phyloP scores from a whole-genome alignment of 164 flowering plant genomes.

The Stephania cephalantha region DNA sequence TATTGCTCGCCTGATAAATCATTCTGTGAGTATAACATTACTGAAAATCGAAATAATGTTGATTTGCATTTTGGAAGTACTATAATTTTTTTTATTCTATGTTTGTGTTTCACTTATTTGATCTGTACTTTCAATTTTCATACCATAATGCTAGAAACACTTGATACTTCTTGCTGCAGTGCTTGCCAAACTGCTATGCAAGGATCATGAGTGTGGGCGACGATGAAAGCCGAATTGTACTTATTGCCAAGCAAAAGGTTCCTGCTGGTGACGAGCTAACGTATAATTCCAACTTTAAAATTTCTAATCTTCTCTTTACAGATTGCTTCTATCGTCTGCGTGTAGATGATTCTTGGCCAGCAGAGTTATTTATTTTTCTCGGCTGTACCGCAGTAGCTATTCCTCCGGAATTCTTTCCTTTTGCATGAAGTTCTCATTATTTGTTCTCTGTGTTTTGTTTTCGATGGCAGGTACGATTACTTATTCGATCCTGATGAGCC shows the following conservation, averaged over 20 bases:
- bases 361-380: background rate
- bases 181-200: slow-evolving; percentile 96
- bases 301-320: slow-evolving; percentile 14
- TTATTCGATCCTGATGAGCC: slow-evolving; percentile 74
- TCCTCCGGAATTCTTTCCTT: too few species aligned
- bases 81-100: background rate
- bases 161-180: slow-evolving; percentile 39
- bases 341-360: background rate
- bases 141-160: background rate
- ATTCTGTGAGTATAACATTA: slow-evolving; percentile 53
- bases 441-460: background rate
- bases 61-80: background rate
- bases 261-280: slow-evolving; percentile 88
- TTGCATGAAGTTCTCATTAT: background rate
- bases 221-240: slow-evolving; percentile 78
- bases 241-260: slow-evolving; percentile 79
- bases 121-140: background rate
- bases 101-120: background rate
- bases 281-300: slow-evolving; percentile 26
- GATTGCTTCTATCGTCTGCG: background rate
- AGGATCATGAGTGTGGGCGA: slow-evolving; percentile 83
- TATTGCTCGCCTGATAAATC: slow-evolving; percentile 89
- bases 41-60: background rate
- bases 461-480: slow-evolving; percentile 72
- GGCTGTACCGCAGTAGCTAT: background rate